phyloP scores from a whole-genome alignment of 495 filamentous ascomycete species.

The Tetracladium setigerum region DNA sequence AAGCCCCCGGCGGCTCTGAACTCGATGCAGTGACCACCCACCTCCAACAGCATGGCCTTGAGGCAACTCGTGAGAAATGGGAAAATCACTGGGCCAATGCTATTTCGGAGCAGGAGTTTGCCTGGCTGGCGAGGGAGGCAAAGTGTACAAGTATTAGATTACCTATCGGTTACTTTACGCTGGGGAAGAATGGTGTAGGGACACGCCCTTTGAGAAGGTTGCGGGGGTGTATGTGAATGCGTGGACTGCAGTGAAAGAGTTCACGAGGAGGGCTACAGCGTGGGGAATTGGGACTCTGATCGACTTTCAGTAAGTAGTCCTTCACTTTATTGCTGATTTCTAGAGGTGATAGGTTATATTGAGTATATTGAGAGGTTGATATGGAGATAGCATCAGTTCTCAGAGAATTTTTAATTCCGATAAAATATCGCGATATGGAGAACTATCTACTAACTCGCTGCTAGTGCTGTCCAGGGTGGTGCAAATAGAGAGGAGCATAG shows the following conservation, averaged over 20 bases:
- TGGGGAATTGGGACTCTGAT: constrained; percentile 44
- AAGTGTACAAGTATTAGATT: constrained; percentile 45
- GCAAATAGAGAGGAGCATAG: constrained; percentile 42
- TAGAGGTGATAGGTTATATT: no score
- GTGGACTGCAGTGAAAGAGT: constrained; percentile 33
- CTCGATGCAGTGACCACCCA: constrained; percentile 36
- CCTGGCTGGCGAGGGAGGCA: constrained; percentile 36
- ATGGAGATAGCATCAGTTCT: no score
- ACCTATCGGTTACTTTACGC: constrained; percentile 48
- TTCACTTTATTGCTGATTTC: no score
- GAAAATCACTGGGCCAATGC: constrained; percentile 41
- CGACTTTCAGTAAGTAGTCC: constrained; percentile 39
- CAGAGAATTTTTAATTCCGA: no score
- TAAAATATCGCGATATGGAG: no score
- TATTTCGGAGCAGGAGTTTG: constrained; percentile 35
- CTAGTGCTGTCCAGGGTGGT: constrained; percentile 40
- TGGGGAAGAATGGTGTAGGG: constrained; percentile 33
- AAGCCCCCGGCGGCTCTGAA: constrained; percentile 31
- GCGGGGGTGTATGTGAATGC: constrained; percentile 38
- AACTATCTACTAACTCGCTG: no score
- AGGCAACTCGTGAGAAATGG: constrained; percentile 37
- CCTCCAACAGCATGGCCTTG: constrained; percentile 33
- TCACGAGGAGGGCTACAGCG: constrained; percentile 30
- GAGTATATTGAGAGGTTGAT: no score
- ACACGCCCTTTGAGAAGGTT: constrained; percentile 39